Percentiles rank a stretch among this genome's conserved stretches.
Evolutionary conservation across 768 basidiomycete genomes (phyloP).

Genomic region (Psilocybe cubensis): DNA sequence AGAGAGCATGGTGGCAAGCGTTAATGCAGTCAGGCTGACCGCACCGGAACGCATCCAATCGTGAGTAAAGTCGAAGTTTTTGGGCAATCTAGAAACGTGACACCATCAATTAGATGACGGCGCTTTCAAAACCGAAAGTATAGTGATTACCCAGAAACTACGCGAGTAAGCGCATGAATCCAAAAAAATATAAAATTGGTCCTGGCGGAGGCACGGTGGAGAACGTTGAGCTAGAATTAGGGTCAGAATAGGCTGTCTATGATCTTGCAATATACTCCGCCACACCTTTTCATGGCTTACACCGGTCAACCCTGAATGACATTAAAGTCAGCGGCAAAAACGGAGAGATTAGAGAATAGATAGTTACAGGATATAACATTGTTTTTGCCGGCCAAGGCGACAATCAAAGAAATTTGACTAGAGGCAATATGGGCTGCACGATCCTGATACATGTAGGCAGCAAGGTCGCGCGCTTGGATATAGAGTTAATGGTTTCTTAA

Average conservation of each 20-base stretch:
- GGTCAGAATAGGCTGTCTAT: background rate
- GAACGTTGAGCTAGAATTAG: slow-evolving; percentile 41
- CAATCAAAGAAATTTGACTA: slow-evolving; percentile 53
- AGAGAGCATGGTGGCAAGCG: slow-evolving; percentile 39
- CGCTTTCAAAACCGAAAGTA: background rate
- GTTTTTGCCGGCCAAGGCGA: slow-evolving; percentile 61
- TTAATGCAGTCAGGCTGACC: slow-evolving; percentile 35
- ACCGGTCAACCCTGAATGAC: slow-evolving; percentile 49
- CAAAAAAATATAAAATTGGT: slow-evolving; percentile 44
- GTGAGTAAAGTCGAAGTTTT: slow-evolving; percentile 36
- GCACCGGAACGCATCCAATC: slow-evolving; percentile 39
- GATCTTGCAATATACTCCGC: background rate
- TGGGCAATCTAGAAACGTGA: slow-evolving; percentile 33
- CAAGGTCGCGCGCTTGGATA: slow-evolving; percentile 34
- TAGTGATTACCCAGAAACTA: slow-evolving; percentile 29
- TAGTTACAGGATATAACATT: slow-evolving; percentile 54
- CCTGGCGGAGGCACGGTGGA: slow-evolving; percentile 48
- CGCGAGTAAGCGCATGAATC: slow-evolving; percentile 42
- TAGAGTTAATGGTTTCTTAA: slow-evolving; percentile 4
- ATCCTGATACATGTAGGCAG: slow-evolving; percentile 36
- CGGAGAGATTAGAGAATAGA: background rate
- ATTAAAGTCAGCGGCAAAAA: slow-evolving; percentile 1
- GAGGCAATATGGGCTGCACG: slow-evolving; percentile 46
- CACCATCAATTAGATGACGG: slow-evolving; percentile 3
- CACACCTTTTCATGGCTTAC: slow-evolving; percentile 54